Conservation (phyloP, 805 yeast genomes). For the Cyberlindnera xishuangbannaensis region DNA sequence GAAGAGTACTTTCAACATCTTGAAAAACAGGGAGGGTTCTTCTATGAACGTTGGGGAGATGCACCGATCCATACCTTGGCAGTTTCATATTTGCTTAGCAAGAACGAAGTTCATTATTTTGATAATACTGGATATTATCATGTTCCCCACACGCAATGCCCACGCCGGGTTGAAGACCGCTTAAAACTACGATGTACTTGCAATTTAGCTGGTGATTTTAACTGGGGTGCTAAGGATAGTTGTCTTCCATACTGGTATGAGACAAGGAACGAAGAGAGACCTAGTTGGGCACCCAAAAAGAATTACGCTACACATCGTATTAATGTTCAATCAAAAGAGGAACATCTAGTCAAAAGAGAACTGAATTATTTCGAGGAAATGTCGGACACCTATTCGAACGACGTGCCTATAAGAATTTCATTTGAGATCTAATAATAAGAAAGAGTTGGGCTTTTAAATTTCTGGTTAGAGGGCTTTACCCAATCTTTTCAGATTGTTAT, state of each 20-base stretch:
- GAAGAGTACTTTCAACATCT: conserved; percentile 53
- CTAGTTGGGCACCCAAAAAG: conserved; percentile 16
- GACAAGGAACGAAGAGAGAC: conserved; percentile 14
- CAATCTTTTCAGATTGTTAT: no score
- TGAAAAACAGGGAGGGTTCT: conserved; percentile 71
- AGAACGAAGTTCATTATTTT: conserved; percentile 59
- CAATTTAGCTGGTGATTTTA: conserved; percentile 28
- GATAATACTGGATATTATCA: conserved; percentile 74
- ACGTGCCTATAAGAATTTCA: background rate
- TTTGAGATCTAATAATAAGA: no score
- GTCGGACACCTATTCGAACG: conserved; percentile 1
- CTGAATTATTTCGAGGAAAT: no score
- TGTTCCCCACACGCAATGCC: conserved; percentile 53
- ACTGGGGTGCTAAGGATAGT: conserved; percentile 23
- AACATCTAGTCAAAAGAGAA: no score
- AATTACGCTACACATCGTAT: conserved; percentile 5
- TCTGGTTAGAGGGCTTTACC: no score
- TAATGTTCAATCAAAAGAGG: no score
- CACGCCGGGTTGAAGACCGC: conserved; percentile 40
- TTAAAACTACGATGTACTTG: conserved; percentile 47
- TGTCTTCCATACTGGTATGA: conserved; percentile 22
- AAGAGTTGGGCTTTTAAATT: no score
- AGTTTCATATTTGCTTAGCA: conserved; percentile 52
- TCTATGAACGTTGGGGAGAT: conserved; percentile 90
- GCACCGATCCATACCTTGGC: conserved; percentile 88